Conservation (phyloP, 352 stramenopile genomes). For the Phytophthora ohioensis region DNA sequence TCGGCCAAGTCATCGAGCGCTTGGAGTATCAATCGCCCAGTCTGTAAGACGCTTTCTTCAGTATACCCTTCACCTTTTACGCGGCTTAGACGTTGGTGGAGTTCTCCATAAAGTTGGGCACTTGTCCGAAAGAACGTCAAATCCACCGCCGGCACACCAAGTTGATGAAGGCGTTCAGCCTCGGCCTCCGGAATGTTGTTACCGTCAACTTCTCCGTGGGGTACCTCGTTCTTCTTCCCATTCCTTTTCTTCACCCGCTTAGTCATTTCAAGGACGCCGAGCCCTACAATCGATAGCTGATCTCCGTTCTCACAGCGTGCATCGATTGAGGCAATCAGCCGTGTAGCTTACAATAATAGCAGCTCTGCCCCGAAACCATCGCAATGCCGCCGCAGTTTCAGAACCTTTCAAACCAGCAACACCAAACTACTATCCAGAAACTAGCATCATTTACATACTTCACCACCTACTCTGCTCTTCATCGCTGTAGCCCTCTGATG, state of each 20-base stretch:
- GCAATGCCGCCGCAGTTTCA: not conserved
- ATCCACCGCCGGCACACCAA: slow-evolving; percentile 10
- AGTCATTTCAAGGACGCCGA: slow-evolving; percentile 22
- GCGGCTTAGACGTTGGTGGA: slow-evolving; percentile 42
- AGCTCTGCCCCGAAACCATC: slow-evolving; percentile 15
- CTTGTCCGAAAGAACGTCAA: slow-evolving; percentile 35
- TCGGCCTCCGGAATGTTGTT: not conserved
- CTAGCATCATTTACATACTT: slow-evolving; percentile 38
- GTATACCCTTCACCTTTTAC: slow-evolving; percentile 38
- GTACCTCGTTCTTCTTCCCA: slow-evolving; percentile 19
- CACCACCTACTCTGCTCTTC: slow-evolving; percentile 18
- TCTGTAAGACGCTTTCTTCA: slow-evolving; percentile 39
- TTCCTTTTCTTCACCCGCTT: slow-evolving; percentile 34
- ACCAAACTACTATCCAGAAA: slow-evolving; percentile 8
- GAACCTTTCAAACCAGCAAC: not conserved
- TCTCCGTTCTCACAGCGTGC: not conserved
- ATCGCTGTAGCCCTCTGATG: slow-evolving; percentile 5
- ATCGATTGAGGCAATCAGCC: not conserved
- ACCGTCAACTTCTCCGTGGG: slow-evolving; percentile 1
- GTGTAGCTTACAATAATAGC: slow-evolving; percentile 31
- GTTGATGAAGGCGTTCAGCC: slow-evolving; percentile 3
- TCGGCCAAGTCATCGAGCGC: slow-evolving; percentile 31
- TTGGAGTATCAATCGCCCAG: slow-evolving; percentile 44
- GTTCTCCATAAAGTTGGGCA: slow-evolving; percentile 50
- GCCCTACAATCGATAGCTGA: slow-evolving; percentile 4